Conservation (phyloP, 768 basidiomycete genomes). For the Suillus plorans region DNA sequence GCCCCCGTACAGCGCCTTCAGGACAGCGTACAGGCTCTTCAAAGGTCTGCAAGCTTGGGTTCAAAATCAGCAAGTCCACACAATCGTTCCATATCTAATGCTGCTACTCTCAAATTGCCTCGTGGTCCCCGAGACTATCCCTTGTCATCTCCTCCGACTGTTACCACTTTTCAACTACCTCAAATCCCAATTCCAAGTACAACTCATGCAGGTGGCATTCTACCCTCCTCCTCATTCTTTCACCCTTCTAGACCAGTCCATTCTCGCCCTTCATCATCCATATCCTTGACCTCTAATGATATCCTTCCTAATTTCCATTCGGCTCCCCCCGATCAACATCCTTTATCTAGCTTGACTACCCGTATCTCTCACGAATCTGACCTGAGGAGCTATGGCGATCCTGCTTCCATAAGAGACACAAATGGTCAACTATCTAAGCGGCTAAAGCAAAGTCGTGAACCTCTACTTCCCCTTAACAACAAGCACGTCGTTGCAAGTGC, state of each 20-base stretch:
- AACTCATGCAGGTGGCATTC: constrained; percentile 73
- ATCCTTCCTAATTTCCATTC: constrained; percentile 30
- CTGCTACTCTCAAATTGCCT: constrained; percentile 14
- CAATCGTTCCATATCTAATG: constrained; percentile 11
- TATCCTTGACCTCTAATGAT: constrained; percentile 30
- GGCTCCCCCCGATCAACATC: constrained; percentile 32
- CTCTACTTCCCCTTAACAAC: constrained; percentile 54
- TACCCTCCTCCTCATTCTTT: constrained; percentile 80
- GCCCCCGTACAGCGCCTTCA: constrained; percentile 16
- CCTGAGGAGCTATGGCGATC: constrained; percentile 22
- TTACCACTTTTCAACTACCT: constrained; percentile 26
- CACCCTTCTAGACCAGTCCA: constrained; percentile 62
- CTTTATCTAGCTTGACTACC: constrained; percentile 39
- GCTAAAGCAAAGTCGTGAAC: constrained; percentile 69
- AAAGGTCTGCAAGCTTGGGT: constrained; percentile 13
- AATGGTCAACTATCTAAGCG: constrained; percentile 35
- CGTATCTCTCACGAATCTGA: constrained; percentile 45
- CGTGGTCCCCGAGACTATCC: constrained; percentile 19
- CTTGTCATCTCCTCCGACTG: constrained; percentile 27
- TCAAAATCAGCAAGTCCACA: constrained; percentile 7
- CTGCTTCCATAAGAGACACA: constrained; percentile 25
- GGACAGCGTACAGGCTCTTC: constrained; percentile 4
- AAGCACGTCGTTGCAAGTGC: neutral
- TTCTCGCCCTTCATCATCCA: constrained; percentile 41
- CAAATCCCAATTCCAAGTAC: constrained; percentile 24